These are phyloP conservation scores for Tuber indicum DNA, from an alignment of 495 filamentous ascomycete genomes.

Conservation along the genomic window DNA sequence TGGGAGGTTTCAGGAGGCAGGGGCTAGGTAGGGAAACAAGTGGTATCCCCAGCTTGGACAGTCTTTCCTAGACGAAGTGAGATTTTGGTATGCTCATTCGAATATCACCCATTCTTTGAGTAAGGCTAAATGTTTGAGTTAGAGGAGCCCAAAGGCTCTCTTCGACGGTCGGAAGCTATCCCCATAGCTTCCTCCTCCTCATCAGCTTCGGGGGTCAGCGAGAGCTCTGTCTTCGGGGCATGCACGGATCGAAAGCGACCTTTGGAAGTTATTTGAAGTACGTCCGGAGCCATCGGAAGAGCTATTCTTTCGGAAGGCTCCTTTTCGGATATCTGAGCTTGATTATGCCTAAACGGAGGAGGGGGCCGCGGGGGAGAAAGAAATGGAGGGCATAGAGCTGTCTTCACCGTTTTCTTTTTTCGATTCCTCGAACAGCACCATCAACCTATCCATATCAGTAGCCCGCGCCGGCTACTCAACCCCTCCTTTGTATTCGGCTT, in stretches of 20 bases:
- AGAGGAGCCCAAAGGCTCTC: not conserved
- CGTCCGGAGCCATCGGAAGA: not conserved
- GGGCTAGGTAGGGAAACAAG: slow-evolving; percentile 31
- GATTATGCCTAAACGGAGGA: too few relatives aligned
- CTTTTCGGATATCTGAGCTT: not conserved
- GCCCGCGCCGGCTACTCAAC: too few relatives aligned
- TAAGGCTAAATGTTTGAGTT: not conserved
- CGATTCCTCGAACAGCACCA: too few relatives aligned
- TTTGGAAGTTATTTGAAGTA: not conserved
- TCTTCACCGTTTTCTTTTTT: too few relatives aligned
- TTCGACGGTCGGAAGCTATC: not conserved
- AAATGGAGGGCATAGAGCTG: too few relatives aligned
- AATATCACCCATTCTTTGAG: not conserved
- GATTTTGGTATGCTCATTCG: slow-evolving; percentile 19
- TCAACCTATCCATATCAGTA: too few relatives aligned
- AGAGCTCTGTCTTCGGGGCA: not conserved
- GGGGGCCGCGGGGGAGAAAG: too few relatives aligned
- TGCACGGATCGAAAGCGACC: not conserved
- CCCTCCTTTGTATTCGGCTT: too few relatives aligned
- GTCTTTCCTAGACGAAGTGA: slow-evolving; percentile 32
- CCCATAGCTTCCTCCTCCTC: not conserved
- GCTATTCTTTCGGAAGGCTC: not conserved
- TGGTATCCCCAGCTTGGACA: slow-evolving; percentile 33
- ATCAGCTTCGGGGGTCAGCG: not conserved
- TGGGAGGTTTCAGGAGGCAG: too few relatives aligned